phyloP scores from a whole-genome alignment of 163 green algal genomes.

The Scenedesmus sp. region DNA sequence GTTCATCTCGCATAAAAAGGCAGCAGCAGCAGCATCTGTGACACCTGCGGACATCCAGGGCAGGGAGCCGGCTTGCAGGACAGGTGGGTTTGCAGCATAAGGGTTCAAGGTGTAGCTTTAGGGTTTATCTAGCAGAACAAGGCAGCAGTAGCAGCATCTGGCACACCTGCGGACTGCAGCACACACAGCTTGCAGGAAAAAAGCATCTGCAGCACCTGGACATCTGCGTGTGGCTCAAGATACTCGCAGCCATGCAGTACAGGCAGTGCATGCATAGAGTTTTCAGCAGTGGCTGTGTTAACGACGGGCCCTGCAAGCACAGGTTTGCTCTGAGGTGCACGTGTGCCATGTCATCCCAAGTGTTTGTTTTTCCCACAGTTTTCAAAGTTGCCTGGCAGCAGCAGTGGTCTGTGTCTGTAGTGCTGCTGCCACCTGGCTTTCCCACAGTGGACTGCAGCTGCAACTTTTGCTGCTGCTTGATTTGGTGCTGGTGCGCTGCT shows the following conservation, averaged over 20 bases:
- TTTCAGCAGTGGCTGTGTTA: neutral
- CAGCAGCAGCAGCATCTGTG: neutral
- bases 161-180: too few relatives aligned
- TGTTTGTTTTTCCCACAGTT: too few relatives aligned
- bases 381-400: too few relatives aligned
- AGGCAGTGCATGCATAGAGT: neutral
- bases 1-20: neutral
- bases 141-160: neutral
- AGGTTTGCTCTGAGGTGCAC: too few relatives aligned
- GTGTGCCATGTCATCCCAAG: too few relatives aligned
- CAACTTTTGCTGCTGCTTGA: neutral
- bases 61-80: neutral
- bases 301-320: neutral
- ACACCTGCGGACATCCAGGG: too few relatives aligned
- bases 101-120: neutral
- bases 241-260: neutral
- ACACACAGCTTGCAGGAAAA: neutral
- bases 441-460: too few relatives aligned
- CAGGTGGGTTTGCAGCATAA: neutral
- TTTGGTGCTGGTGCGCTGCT: neutral
- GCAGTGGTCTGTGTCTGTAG: too few relatives aligned
- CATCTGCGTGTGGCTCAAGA: neutral
- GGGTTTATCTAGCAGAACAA: neutral
- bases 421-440: too few relatives aligned
- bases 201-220: too few relatives aligned